Evolutionary conservation across 192 early-diverging fungal species (phyloP), one percentile per base, ranked within the genome.

Genomic region (Coemansia sp.): DNA sequence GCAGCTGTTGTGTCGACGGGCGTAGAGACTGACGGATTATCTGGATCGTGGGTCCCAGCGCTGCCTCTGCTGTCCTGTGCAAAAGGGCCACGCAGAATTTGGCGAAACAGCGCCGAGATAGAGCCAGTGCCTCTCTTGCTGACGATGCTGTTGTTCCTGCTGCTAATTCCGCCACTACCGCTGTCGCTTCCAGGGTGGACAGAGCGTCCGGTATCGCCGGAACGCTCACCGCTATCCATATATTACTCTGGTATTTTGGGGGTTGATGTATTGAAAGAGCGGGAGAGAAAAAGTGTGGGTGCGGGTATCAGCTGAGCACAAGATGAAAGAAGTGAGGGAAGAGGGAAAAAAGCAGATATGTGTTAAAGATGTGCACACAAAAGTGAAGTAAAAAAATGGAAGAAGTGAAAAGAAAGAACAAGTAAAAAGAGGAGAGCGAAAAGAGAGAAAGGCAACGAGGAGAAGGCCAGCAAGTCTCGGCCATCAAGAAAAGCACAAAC

Each of bases 11-110:
- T 22, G 69, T 38, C 61, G 48, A 45, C 56, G 13, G 63, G 20
- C 3, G 22, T 41, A 59, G 41, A 53, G 13, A 13, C 32, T 41
- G 40, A 55, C 12, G 20, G 25, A 40, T 62, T 43, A 11, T 43
- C 60, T 53, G 37, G 42, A 5, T 37, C 54, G 19, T 39, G 43
- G 12, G 32, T 19, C 13, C 60, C 54, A 13, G 70, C 32, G 19
- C 70, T 19, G 19, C 41, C 22, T 19, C 69, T 58, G 64, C 55
- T 65, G 25, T 77, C 69, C 41, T 63, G 49, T 44, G 56, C 60
- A 57, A 83, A 83, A 5, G 80, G 50, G 69, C 75, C 68, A 49
- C 65, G 69, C 51, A 83, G 65, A 62, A 77, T 66, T 66, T 75
- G 74, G 49, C 80, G 80, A 50, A 83, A 72, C 17, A 83, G 49